Evolutionary conservation across 495 filamentous ascomycete genomes (phyloP), one percentile per base, ranked within the genome.

Genomic region (Penicillium turbatum): DNA sequence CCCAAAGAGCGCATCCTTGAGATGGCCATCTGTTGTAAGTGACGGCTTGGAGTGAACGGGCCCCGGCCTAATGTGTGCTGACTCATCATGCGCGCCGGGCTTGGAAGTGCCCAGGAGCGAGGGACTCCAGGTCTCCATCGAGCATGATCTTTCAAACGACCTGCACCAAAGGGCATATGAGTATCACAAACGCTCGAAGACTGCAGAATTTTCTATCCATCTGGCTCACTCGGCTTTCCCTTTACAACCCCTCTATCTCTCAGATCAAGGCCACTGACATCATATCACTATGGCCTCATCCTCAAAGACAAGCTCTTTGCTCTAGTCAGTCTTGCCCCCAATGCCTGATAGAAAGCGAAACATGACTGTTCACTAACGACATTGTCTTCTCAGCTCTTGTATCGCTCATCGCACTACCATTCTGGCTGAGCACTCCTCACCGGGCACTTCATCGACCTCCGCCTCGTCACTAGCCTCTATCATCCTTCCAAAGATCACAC

Each of bases 401-500:
- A 92, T 97, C 61, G 88, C 92, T 30, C 82, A 95, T 72, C 82
- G 90, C 61, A 86, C 84, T 50, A 97, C 92, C 35, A 96, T 97
- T 71, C 85, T 98, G 39, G 77, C 86, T 61, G 95, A 97, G 70
- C 89, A 93, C 72, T 92, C 90, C 48, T 83, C 88, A 21, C 79
- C 86, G 3, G 77, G 78, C 19, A 82, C 86, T 34, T 86, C 92
- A 35, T 82, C 73, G 27, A 79, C 85, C 17, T 83, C 86, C 21
- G 79, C 86, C 54, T 87, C 89, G 48, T 92, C 89, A 19, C 88
- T 97, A 58, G 90, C 92, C 62, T 92, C 90, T 55, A 79, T 97
- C 60, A 90, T 97, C 74, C 90, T 98, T 55, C 93, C 93, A 50
- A 97, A 96, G 64, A 96, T 98, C 79, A 72, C 73, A 55, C 93